phyloP scores from a whole-genome alignment of 2,329 filamentous ascomycete species.

The Xylariaceae sp. region DNA sequence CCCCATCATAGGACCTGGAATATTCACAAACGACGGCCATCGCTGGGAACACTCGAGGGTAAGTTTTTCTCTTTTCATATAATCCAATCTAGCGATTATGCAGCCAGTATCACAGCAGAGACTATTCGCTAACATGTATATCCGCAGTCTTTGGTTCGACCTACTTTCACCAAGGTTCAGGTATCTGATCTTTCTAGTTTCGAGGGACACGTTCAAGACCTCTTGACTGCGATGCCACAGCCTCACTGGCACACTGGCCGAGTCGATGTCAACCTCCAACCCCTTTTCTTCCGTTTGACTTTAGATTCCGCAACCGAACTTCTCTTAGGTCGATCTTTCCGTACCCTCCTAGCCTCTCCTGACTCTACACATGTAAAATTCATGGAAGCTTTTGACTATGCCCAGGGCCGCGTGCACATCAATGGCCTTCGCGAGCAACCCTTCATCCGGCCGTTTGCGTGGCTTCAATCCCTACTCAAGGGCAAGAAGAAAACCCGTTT shows the following conservation, averaged over 20 bases:
- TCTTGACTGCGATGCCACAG: constrained; percentile 3
- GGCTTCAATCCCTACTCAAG: background rate
- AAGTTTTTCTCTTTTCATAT: background rate
- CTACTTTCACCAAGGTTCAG: constrained; percentile 1
- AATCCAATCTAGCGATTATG: too few relatives aligned
- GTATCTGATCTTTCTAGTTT: background rate
- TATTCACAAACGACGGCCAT: constrained; percentile 1
- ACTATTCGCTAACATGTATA: background rate
- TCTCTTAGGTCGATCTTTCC: constrained; percentile 4
- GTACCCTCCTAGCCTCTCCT: background rate
- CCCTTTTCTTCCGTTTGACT: constrained; percentile 5
- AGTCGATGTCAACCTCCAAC: constrained; percentile 6
- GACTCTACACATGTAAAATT: constrained; percentile 1
- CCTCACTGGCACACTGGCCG: background rate
- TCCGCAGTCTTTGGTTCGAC: constrained; percentile 1
- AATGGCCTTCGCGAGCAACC: constrained; percentile 1
- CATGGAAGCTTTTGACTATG: constrained; percentile 7
- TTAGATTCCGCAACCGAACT: constrained; percentile 4
- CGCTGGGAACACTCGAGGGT: constrained; percentile 5
- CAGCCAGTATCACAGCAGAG: too few relatives aligned
- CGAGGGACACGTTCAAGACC: constrained; percentile 5
- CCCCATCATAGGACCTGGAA: constrained; percentile 1
- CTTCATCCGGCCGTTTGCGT: background rate
- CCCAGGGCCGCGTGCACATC: constrained; percentile 1
- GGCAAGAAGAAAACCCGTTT: constrained; percentile 1